Evolutionary conservation across 75 land plant genomes (phyloP).

Genomic region (Selaginella tamariscina): DNA sequence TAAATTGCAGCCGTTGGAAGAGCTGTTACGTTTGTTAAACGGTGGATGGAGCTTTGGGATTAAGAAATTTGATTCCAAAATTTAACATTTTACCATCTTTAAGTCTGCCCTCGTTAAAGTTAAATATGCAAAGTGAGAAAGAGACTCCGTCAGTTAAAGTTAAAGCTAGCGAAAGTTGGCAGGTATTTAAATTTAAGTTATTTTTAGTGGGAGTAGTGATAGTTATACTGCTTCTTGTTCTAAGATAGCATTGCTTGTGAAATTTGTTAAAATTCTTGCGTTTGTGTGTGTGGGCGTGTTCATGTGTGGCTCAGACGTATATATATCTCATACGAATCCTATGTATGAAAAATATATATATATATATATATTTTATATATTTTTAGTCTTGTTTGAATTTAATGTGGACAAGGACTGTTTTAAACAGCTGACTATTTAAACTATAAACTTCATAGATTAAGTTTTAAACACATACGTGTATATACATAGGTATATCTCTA

Average conservation of each 20-base stretch:
- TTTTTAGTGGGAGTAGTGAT: neutral
- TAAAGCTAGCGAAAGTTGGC: neutral
- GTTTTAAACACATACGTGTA: too few relatives aligned
- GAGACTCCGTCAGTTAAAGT: neutral
- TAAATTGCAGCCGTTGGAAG: neutral
- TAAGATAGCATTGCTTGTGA: too few relatives aligned
- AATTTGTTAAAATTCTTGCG: too few relatives aligned
- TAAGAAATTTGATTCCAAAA: too few relatives aligned
- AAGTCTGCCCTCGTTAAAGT: too few relatives aligned
- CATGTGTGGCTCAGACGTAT: neutral
- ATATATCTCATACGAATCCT: neutral
- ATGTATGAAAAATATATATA: neutral
- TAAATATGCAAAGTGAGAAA: too few relatives aligned
- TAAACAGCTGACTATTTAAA: neutral
- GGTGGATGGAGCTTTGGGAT: neutral
- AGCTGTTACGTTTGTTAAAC: neutral
- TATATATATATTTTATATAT: neutral
- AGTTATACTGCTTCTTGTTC: neutral
- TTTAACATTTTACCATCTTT: too few relatives aligned
- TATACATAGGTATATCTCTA: too few relatives aligned
- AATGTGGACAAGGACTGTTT: neutral
- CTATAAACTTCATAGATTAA: too few relatives aligned
- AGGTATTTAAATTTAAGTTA: neutral
- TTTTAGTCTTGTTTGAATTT: neutral
- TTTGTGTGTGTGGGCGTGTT: too few relatives aligned